These are phyloP conservation scores for Trypanosoma boissoni DNA, from an alignment of 208 protist species.

Conservation along the genomic window DNA sequence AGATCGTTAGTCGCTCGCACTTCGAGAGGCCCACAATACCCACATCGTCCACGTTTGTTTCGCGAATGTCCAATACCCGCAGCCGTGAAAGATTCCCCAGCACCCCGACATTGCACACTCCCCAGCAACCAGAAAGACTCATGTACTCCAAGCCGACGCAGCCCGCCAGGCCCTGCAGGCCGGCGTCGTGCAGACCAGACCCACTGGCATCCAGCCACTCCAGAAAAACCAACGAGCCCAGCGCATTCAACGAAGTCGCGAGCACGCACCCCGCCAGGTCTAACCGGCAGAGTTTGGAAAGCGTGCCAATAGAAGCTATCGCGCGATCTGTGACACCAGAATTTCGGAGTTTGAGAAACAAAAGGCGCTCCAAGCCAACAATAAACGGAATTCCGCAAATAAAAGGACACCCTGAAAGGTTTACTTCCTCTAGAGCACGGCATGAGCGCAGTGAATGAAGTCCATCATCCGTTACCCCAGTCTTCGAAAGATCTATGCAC, in stretches of 20 bases:
- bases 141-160: slow-evolving; percentile 31
- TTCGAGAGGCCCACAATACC: slow-evolving; percentile 36
- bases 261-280: slow-evolving; percentile 33
- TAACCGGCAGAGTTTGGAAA: slow-evolving; percentile 19
- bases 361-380: slow-evolving; percentile 22
- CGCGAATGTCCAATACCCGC: slow-evolving; percentile 40
- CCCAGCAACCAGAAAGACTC: slow-evolving; percentile 30
- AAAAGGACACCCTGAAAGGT: slow-evolving; percentile 30
- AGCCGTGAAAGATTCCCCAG: slow-evolving; percentile 33
- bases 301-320: slow-evolving; percentile 7
- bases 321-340: slow-evolving; percentile 33
- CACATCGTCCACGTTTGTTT: slow-evolving; percentile 41
- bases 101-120: slow-evolving; percentile 27
- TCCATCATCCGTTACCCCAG: slow-evolving; percentile 25
- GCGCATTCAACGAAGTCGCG: slow-evolving; percentile 27
- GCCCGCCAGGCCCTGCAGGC: slow-evolving; percentile 11
- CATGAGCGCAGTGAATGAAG: slow-evolving; percentile 25
- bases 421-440: slow-evolving; percentile 27
- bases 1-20: slow-evolving; percentile 35
- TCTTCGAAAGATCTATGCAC: slow-evolving; percentile 25
- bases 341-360: slow-evolving; percentile 24
- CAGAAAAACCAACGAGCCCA: slow-evolving; percentile 24
- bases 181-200: slow-evolving; percentile 11
- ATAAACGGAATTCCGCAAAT: slow-evolving; percentile 28
- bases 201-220: slow-evolving; percentile 22